Percentiles rank a stretch among this genome's conserved stretches.
These are phyloP conservation scores for Poronia punctata DNA, from an alignment of 495 filamentous ascomycete species.

Conservation along the genomic window DNA sequence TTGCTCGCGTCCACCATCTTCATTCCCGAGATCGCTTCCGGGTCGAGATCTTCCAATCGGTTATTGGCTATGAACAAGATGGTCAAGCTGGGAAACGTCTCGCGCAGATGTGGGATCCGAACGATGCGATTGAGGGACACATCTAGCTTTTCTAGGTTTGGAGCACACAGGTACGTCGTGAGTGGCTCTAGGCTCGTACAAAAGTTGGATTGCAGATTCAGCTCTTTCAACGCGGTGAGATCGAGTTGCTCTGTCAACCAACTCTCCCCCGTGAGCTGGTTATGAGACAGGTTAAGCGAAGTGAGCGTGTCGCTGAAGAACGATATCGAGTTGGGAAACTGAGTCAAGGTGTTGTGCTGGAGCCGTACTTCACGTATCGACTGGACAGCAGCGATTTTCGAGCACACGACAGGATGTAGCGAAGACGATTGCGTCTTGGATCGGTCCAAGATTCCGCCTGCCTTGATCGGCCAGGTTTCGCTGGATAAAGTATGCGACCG, in stretches of 20 bases:
- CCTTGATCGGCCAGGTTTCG: constrained; percentile 55
- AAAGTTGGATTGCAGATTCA: constrained; percentile 64
- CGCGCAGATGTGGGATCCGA: constrained; percentile 48
- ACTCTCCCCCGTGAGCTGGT: constrained; percentile 56
- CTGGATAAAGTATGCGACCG: constrained; percentile 34
- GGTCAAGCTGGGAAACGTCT: constrained; percentile 57
- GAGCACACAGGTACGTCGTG: constrained; percentile 56
- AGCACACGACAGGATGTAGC: constrained; percentile 45
- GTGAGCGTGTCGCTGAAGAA: constrained; percentile 63
- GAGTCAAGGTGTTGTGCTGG: constrained; percentile 66
- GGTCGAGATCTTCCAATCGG: constrained; percentile 59
- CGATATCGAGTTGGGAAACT: constrained; percentile 60
- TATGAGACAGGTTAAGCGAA: constrained; percentile 71
- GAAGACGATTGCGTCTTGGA: constrained; percentile 56
- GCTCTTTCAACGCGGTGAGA: constrained; percentile 65
- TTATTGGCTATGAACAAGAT: constrained; percentile 72
- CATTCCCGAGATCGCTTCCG: constrained; percentile 68
- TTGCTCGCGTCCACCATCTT: constrained; percentile 69
- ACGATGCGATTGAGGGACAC: constrained; percentile 72
- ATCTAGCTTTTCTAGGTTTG: constrained; percentile 66
- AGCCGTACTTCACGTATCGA: constrained; percentile 52
- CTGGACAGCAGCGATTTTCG: constrained; percentile 40
- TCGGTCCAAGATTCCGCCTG: constrained; percentile 66
- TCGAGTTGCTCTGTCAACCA: constrained; percentile 56
- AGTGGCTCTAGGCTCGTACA: constrained; percentile 60